Evolutionary conservation across 495 filamentous ascomycete genomes (phyloP), one percentile per base, ranked within the genome.

Genomic region (Talaromyces wortmannii): DNA sequence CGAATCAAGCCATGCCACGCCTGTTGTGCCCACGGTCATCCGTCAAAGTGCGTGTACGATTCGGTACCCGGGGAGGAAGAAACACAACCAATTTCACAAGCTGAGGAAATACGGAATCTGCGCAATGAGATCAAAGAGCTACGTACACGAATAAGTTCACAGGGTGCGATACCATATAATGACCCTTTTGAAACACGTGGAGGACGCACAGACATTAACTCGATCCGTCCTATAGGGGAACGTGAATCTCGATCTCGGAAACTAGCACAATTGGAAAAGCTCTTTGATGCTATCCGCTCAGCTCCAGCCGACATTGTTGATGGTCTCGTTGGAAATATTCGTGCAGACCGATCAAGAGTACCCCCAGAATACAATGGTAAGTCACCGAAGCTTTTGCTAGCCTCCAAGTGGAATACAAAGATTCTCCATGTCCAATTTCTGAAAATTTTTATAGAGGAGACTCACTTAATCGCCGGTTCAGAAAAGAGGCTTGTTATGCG

Each of bases 11-110:
- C 73, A 52, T 76, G 71, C 58, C 70, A 76, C 55, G 73, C 73
- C 55, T 76, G 73, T 58, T 76, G 73, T 52, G 69, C 73, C 12
- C 73, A 76, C 58, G 73, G 73, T 2, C 74, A 76, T 50, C 73
- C 73, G 0, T 75, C 73, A 17, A 69, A 70, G 59, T 76, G 73
- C 53, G 64, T 71, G 4, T 76, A 75, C 52, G 71, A 76, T 15
- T 56, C 51, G 7, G 50, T 60, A 2, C 65, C 69, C 1, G 45
- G 36, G 23, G 71, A 70, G 15, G 73, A 75, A 8, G 69, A 70
- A 23, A 62, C 68, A 36, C 63, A 61, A 31, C 73, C 73, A 3
- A 67, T 76, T 44, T 67, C 64, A 36, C 73, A 76, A 45, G 69
- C 67, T 4, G 73, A 76, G 29, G 73, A 76, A 57, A 76, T 76